Base-by-base conservation (phyloP, 2,329 filamentous ascomycete species). In the Corinectria fuckeliana region DNA sequence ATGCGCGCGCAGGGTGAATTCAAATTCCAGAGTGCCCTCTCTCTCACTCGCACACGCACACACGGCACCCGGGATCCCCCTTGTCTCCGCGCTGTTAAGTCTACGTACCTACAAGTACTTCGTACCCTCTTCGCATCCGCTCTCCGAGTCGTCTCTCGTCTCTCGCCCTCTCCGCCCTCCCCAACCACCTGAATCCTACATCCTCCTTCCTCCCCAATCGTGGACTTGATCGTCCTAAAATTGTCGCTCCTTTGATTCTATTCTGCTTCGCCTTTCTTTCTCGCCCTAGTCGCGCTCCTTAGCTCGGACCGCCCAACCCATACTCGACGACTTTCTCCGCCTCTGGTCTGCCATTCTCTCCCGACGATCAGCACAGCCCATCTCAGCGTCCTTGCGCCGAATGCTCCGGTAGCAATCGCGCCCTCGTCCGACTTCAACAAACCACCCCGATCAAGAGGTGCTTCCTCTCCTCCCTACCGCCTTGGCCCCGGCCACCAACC, bases 321-420 rank as follows among this genome's bases (percentile, higher is more conserved):
- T 58, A 44, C 42, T 16, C 42, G 47, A 48, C 49, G 44, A 45
- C 55, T 47, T 42, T 50, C 48, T 59, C 23, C 56, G 58, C 60
- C 49, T 58, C 56, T 41, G 28, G 51, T 32, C 55, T 50, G 54
- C 59, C 60, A n/a, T n/a, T 51, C 47, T 32, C 41, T 56, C 42
- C 58, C 61, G 50, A 55, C 21, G 32, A 54, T 44, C 16, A 53
- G 41, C 61, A 68, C 60, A 62, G 58, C 61, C 51, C 38, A 30
- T 16, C 58, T 49, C 42, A 50, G 55, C 32, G 48, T 57, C 56
- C n/a, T 30, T 62, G 45, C 56, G 57, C 59, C 68, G 68, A 69
- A 65, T 70, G 68, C 68, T 70, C 68, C 60, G 68, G 68, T 70
- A 70, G 68, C 68, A 70, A 62, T 70, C 68, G 65, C 66, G 55